Evolutionary conservation across 306 rosid genomes (phyloP).

Genomic region (Pterocarpus santalinus): DNA sequence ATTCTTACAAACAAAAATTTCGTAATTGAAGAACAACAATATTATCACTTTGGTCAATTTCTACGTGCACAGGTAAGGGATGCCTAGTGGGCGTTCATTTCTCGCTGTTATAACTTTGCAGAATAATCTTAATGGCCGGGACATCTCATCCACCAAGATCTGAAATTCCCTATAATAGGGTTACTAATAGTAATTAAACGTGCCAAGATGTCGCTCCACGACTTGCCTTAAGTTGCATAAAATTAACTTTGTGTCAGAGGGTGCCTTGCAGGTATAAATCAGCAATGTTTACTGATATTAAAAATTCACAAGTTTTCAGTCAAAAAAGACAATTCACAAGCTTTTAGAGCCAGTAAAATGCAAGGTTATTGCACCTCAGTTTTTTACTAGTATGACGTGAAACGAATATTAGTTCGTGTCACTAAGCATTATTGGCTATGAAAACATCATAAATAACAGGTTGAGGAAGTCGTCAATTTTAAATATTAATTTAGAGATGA

Average conservation of each 20-base stretch:
- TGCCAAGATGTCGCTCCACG: neutral
- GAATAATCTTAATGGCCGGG: conserved; percentile 10
- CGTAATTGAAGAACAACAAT: too few species aligned
- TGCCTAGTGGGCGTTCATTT: neutral
- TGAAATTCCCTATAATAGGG: neutral
- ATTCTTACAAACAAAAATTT: too few species aligned
- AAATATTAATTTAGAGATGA: neutral
- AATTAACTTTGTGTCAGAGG: conserved; percentile 1
- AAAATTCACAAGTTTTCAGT: too few species aligned
- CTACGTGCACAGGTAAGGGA: neutral
- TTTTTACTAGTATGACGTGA: too few species aligned
- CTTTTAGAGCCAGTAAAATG: too few species aligned
- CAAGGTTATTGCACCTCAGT: too few species aligned
- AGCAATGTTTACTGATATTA: too few species aligned
- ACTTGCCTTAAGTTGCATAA: neutral
- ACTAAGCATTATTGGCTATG: too few species aligned
- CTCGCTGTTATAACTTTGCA: neutral
- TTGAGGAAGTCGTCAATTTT: neutral
- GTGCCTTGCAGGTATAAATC: neutral
- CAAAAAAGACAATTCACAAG: too few species aligned
- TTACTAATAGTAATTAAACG: neutral
- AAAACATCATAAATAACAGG: neutral
- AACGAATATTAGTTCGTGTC: too few species aligned
- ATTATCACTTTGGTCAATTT: too few species aligned
- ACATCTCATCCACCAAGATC: conserved; percentile 10